Percentiles rank a stretch among this genome's conserved stretches.
phyloP scores from a whole-genome alignment of 768 basidiomycete genomes.

The Hericium alpestre region DNA sequence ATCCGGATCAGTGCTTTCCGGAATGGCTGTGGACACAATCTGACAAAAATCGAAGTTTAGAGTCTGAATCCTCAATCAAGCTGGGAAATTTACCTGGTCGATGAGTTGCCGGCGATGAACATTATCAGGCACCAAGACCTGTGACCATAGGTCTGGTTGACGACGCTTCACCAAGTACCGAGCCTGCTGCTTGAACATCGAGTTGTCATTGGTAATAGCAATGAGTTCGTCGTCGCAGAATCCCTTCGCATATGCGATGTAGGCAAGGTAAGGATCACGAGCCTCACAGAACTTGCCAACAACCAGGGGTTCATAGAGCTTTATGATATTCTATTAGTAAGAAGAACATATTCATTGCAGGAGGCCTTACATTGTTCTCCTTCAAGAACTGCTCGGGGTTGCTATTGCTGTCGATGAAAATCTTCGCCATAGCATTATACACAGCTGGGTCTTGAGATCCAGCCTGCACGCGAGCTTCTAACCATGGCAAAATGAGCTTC shows the following conservation, averaged over 20 bases:
- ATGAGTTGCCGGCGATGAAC: slow-evolving; percentile 87
- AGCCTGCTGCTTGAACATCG: slow-evolving; percentile 99
- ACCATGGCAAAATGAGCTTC: slow-evolving; percentile 95
- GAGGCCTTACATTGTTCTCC: slow-evolving; percentile 81
- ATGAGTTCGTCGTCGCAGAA: slow-evolving; percentile 98
- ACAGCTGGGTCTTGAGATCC: slow-evolving; percentile 90
- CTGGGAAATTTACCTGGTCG: slow-evolving; percentile 57
- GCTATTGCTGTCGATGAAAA: slow-evolving; percentile 96
- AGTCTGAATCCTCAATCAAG: background rate
- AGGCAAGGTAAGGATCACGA: slow-evolving; percentile 95
- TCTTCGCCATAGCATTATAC: slow-evolving; percentile 97
- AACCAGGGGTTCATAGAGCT: slow-evolving; percentile 93
- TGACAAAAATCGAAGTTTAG: slow-evolving; percentile 20
- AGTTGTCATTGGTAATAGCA: slow-evolving; percentile 93
- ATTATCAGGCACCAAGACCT: slow-evolving; percentile 84
- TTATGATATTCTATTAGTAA: slow-evolving; percentile 8
- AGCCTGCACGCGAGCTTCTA: slow-evolving; percentile 86
- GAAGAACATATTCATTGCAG: background rate
- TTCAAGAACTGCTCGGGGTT: slow-evolving; percentile 97
- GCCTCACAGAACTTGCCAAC: slow-evolving; percentile 99
- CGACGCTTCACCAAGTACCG: slow-evolving; percentile 96
- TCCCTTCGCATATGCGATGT: slow-evolving; percentile 98
- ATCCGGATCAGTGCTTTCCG: slow-evolving; percentile 95
- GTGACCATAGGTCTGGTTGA: slow-evolving; percentile 89
- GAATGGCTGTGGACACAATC: slow-evolving; percentile 90